Evolutionary conservation across 257 asterid genomes (phyloP).

Genomic region (Salvia hispanica): DNA sequence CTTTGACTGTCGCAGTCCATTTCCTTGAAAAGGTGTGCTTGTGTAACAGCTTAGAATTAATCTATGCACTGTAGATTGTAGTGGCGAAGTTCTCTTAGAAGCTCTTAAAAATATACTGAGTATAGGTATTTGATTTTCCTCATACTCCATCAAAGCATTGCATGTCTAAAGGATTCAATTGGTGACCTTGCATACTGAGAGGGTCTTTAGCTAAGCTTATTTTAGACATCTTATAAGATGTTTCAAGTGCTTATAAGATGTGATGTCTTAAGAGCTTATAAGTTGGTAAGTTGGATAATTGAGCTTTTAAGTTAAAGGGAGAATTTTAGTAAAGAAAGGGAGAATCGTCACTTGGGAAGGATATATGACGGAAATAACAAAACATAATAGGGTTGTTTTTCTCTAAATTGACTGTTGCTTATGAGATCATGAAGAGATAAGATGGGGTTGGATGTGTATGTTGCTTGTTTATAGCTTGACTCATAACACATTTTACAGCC

Average conservation of each 20-base stretch:
- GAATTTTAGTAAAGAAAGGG: no score
- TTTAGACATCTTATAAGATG: no score
- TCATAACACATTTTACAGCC: slow-evolving; percentile 50
- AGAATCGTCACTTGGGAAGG: no score
- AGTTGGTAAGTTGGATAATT: no score
- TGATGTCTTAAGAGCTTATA: no score
- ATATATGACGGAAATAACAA: not conserved
- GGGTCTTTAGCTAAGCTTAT: no score
- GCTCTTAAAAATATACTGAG: slow-evolving; percentile 5
- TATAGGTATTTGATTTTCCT: slow-evolving; percentile 6
- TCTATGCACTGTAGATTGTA: not conserved
- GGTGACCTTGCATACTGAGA: not conserved
- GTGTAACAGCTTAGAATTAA: slow-evolving; percentile 1
- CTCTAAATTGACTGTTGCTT: no score
- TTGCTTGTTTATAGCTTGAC: slow-evolving; percentile 19
- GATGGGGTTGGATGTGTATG: slow-evolving; percentile 21
- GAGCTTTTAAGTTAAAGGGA: no score
- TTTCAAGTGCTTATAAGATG: no score
- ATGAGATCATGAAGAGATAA: not conserved
- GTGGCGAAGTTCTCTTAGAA: slow-evolving; percentile 3
- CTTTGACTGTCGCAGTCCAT: slow-evolving; percentile 1
- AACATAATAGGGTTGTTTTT: no score
- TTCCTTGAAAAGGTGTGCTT: not conserved
- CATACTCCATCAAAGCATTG: slow-evolving; percentile 3
- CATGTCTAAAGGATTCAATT: slow-evolving; percentile 6